A percentile compares a stretch with the other conserved stretches of the same genome.
Evolutionary conservation across 2,329 filamentous ascomycete species (phyloP).

Genomic region (Ascocoryne sarcoides): DNA sequence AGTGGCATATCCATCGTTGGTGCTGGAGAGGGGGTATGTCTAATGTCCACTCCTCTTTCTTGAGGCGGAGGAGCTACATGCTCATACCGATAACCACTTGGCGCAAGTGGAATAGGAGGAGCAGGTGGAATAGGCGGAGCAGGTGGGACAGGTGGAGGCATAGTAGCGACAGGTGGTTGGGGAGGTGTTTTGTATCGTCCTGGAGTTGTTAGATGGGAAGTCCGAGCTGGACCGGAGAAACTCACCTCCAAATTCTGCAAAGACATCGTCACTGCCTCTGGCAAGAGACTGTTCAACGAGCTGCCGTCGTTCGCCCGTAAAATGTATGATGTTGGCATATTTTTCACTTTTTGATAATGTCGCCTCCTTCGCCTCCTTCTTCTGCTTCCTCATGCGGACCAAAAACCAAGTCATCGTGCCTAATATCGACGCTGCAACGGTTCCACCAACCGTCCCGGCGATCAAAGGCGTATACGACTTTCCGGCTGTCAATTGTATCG

Average conservation of each 20-base stretch:
- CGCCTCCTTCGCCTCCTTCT: not conserved
- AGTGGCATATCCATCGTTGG: constrained; percentile 6
- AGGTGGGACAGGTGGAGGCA: not conserved
- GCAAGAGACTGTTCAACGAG: not conserved
- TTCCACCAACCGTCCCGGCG: not conserved
- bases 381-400: not conserved
- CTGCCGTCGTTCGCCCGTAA: not conserved
- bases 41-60: constrained; percentile 1
- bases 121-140: not conserved
- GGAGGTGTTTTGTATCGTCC: constrained; percentile 7
- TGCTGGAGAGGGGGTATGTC: not conserved
- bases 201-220: constrained; percentile 3
- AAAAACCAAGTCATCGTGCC: not conserved
- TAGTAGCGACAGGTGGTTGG: not conserved
- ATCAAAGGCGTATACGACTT: not conserved
- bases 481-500: not conserved
- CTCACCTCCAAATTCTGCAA: constrained; percentile 38
- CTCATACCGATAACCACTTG: too few species aligned
- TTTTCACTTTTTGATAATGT: not conserved
- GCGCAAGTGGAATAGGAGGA: too few species aligned
- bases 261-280: constrained; percentile 20
- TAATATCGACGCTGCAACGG: not conserved
- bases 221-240: not conserved
- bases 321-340: not conserved
- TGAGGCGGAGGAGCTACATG: too few species aligned